These are phyloP conservation scores for Sisymbrium altissimum DNA, from an alignment of 345 rosid genomes.

Conservation along the genomic window DNA sequence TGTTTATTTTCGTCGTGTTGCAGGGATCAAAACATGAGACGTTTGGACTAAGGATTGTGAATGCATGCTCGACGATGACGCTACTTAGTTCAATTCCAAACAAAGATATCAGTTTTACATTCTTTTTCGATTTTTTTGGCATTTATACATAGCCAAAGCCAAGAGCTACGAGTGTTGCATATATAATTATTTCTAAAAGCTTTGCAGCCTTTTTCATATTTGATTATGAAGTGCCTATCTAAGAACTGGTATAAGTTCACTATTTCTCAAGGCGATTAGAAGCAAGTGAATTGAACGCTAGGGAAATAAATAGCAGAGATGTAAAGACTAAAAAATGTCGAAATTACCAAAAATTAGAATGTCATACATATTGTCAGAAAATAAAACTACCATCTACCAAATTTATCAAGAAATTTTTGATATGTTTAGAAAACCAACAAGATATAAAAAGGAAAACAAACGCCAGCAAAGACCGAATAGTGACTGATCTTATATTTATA, in stretches of 20 bases:
- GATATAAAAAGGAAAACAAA: neutral
- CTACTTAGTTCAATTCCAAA: conserved; percentile 53
- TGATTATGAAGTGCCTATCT: neutral
- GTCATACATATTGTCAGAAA: conserved; percentile 5
- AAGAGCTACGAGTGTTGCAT: conserved; percentile 17
- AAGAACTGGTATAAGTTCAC: too few species aligned
- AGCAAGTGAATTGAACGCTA: too few species aligned
- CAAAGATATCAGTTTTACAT: conserved; percentile 58
- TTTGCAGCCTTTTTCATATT: neutral
- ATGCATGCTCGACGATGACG: conserved; percentile 47
- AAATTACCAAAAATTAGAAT: conserved; percentile 6
- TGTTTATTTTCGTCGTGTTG: conserved; percentile 1
- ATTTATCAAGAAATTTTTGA: neutral
- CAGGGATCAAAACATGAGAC: conserved; percentile 49
- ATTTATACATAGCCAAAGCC: conserved; percentile 50
- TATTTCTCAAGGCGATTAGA: neutral
- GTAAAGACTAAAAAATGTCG: too few species aligned
- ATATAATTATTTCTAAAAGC: too few species aligned
- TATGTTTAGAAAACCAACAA: neutral
- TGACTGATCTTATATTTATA: conserved; percentile 5
- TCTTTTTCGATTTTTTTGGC: conserved; percentile 65
- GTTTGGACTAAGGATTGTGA: conserved; percentile 48
- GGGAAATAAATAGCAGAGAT: too few species aligned
- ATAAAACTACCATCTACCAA: conserved; percentile 1
- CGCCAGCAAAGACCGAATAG: neutral